These are phyloP conservation scores for Quercus variabilis DNA, from an alignment of 306 rosid genomes.

Conservation along the genomic window DNA sequence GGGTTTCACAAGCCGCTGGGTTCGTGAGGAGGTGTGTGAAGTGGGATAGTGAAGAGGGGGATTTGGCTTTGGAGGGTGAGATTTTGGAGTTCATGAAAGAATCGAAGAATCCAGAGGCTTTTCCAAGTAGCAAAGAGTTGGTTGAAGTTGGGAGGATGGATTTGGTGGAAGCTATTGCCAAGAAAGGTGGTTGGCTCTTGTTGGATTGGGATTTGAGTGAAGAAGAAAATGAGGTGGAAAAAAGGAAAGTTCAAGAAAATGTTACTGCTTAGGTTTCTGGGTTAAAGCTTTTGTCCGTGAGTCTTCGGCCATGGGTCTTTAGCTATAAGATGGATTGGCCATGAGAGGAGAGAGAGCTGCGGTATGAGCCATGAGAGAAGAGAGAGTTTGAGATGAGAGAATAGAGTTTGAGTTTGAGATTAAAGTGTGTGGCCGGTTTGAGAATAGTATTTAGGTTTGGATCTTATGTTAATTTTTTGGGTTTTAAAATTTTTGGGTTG, in stretches of 20 bases:
- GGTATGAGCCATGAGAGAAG: too few relatives aligned
- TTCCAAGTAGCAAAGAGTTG: constrained; percentile 69
- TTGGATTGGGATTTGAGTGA: constrained; percentile 71
- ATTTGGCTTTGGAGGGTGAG: constrained; percentile 55
- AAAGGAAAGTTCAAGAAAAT: not conserved
- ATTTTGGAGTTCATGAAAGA: constrained; percentile 81
- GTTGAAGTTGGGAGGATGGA: constrained; percentile 74
- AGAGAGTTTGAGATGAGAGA: too few relatives aligned
- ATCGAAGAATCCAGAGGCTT: constrained; percentile 54
- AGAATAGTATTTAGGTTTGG: too few relatives aligned
- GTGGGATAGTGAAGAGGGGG: constrained; percentile 49
- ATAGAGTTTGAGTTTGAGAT: too few relatives aligned
- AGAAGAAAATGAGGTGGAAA: constrained; percentile 18
- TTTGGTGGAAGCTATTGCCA: constrained; percentile 63
- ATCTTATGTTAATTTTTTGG: too few relatives aligned
- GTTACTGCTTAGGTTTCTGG: not conserved
- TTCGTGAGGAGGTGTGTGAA: constrained; percentile 48
- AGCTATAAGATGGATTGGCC: too few relatives aligned
- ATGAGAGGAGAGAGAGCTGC: too few relatives aligned
- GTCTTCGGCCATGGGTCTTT: too few relatives aligned
- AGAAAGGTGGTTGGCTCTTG: constrained; percentile 87
- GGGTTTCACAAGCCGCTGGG: constrained; percentile 6
- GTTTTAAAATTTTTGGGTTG: too few relatives aligned
- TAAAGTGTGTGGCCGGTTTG: too few relatives aligned
- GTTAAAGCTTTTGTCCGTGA: too few relatives aligned